Percentiles rank a stretch among this genome's conserved stretches.
Conservation (phyloP, 352 stramenopile species). For the Phytopythium oedochilum region DNA sequence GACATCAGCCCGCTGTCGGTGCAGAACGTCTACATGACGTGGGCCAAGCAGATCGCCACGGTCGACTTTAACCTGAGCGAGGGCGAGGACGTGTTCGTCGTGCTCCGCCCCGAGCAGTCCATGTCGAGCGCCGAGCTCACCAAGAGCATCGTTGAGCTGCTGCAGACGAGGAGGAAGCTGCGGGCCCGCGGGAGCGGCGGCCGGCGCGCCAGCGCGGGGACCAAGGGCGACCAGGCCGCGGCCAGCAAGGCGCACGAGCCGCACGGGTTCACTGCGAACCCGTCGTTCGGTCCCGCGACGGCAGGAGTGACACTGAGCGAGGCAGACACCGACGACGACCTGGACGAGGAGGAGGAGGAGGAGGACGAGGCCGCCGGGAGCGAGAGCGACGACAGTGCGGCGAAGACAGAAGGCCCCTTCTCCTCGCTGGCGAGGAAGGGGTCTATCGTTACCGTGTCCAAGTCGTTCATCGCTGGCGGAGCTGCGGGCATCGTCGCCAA, state of each 20-base stretch:
- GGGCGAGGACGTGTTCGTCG: constrained; percentile 64
- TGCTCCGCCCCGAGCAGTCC: constrained; percentile 35
- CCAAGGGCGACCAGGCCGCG: neutral
- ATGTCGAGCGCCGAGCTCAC: constrained; percentile 24
- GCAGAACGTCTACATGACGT: constrained; percentile 75
- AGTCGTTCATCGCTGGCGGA: constrained; percentile 77
- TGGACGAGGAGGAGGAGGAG: neutral
- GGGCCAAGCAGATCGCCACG: constrained; percentile 61
- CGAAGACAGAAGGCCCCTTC: neutral
- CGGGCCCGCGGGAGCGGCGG: neutral
- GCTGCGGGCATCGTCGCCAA: constrained; percentile 75
- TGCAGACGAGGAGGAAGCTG: constrained; percentile 16
- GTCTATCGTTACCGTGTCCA: constrained; percentile 68
- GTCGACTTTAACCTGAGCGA: constrained; percentile 72
- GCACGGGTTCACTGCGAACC: constrained; percentile 5
- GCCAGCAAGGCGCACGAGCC: neutral
- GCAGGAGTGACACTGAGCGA: neutral
- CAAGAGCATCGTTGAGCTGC: constrained; percentile 25
- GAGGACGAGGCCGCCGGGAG: neutral
- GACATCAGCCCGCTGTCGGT: constrained; percentile 55
- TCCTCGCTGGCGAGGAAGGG: constrained; percentile 14
- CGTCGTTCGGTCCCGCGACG: neutral
- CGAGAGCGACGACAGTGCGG: neutral
- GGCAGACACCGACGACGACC: neutral
- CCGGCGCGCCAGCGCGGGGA: neutral